phyloP scores from a whole-genome alignment of 352 stramenopile genomes.

The Thalassiosira livingstoniorum region DNA sequence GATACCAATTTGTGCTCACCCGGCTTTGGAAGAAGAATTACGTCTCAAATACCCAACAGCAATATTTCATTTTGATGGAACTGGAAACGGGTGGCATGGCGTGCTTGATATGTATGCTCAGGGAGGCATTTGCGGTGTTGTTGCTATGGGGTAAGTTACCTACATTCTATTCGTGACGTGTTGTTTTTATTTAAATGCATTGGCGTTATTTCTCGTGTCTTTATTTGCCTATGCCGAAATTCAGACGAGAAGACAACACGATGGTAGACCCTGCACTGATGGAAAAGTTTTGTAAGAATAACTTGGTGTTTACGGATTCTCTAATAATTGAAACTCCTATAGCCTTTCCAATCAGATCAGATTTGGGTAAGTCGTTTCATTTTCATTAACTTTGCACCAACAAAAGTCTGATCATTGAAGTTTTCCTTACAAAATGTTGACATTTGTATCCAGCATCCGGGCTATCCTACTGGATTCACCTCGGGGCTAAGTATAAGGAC shows the following conservation, averaged over 20 bases:
- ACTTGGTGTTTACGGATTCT: conserved; percentile 44
- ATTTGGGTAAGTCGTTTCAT: conserved; percentile 15
- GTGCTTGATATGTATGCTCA: conserved; percentile 9
- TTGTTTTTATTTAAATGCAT: conserved; percentile 47
- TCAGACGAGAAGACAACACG: conserved; percentile 36
- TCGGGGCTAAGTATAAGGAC: conserved; percentile 20
- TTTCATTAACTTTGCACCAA: not conserved
- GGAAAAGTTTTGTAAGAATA: conserved; percentile 22
- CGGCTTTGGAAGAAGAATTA: conserved; percentile 12
- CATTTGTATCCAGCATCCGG: conserved; percentile 20
- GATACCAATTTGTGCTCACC: conserved; percentile 17
- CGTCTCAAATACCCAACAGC: conserved; percentile 22
- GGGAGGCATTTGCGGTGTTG: too few species aligned
- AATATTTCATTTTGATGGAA: conserved; percentile 32
- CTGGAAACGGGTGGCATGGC: conserved; percentile 24
- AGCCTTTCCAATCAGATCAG: conserved; percentile 36
- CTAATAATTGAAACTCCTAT: conserved; percentile 46
- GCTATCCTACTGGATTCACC: conserved; percentile 44
- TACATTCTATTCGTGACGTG: too few species aligned
- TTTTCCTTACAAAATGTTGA: not conserved
- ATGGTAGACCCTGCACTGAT: conserved; percentile 8
- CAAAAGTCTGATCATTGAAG: not conserved
- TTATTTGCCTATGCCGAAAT: too few species aligned
- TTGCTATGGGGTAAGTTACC: too few species aligned
- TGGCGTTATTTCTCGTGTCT: conserved; percentile 10